phyloP scores from a whole-genome alignment of 352 stramenopile genomes.

The Pythium brachiatum region DNA sequence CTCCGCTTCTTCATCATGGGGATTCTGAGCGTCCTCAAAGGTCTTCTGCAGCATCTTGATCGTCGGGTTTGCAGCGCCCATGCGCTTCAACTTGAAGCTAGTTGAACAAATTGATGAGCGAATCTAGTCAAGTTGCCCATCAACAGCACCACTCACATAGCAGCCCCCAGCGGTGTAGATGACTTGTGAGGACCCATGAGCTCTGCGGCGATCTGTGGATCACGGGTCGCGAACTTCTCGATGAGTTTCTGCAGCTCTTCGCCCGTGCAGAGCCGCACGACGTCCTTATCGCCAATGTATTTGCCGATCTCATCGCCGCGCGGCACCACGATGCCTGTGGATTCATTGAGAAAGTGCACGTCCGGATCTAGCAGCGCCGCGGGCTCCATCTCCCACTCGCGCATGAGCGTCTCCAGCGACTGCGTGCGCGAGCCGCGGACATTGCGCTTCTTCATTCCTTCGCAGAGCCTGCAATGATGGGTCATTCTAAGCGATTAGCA shows the following conservation, averaged over 20 bases:
- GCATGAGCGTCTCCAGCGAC: slow-evolving; percentile 38
- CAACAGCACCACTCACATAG: slow-evolving; percentile 36
- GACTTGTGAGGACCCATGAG: slow-evolving; percentile 56
- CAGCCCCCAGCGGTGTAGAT: slow-evolving; percentile 48
- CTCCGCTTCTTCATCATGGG: slow-evolving; percentile 41
- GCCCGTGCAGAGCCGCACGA: slow-evolving; percentile 63
- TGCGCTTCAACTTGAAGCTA: slow-evolving; percentile 68
- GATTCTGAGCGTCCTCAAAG: slow-evolving; percentile 56
- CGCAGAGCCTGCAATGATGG: slow-evolving; percentile 47
- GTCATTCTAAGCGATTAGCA: not conserved
- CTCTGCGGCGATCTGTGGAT: slow-evolving; percentile 57
- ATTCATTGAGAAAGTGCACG: slow-evolving; percentile 76
- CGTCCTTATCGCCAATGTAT: slow-evolving; percentile 65
- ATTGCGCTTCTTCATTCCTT: slow-evolving; percentile 67
- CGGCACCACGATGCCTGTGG: slow-evolving; percentile 64
- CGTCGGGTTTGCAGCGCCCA: slow-evolving; percentile 59
- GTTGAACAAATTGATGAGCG: not conserved
- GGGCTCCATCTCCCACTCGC: slow-evolving; percentile 46
- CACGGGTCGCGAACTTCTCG: slow-evolving; percentile 62
- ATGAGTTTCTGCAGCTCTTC: slow-evolving; percentile 60
- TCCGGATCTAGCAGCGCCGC: slow-evolving; percentile 19
- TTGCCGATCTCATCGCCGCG: slow-evolving; percentile 49
- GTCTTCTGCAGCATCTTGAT: slow-evolving; percentile 72
- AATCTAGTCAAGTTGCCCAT: too few relatives aligned
- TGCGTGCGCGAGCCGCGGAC: slow-evolving; percentile 44